phyloP scores from a whole-genome alignment of 2,329 filamentous ascomycete genomes.

The Beauveria sp. region DNA sequence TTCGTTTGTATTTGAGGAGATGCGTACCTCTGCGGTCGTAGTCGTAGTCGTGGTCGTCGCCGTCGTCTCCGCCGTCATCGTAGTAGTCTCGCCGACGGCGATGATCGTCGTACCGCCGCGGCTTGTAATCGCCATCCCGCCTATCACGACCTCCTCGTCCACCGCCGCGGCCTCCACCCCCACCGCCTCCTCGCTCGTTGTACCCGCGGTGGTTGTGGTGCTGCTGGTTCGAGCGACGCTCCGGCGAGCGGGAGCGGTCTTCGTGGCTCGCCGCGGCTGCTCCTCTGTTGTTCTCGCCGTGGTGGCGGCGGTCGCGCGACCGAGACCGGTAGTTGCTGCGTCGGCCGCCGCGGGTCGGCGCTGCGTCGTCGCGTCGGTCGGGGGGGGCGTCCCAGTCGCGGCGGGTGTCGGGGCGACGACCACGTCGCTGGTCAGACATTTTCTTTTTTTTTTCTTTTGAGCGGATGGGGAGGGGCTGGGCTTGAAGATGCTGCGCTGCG shows the following conservation, averaged over 20 bases:
- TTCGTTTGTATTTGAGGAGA: background rate
- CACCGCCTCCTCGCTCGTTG: conserved; percentile 20
- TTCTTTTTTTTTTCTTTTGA: background rate
- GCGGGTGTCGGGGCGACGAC: conserved; percentile 28
- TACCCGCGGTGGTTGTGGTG: conserved; percentile 32
- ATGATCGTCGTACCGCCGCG: conserved; percentile 21
- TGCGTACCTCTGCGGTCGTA: conserved; percentile 16
- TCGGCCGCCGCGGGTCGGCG: conserved; percentile 20
- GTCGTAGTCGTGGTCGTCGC: conserved; percentile 22
- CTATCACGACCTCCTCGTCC: conserved; percentile 21
- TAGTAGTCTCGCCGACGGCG: conserved; percentile 18
- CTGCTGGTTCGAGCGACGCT: conserved; percentile 23
- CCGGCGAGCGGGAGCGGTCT: conserved; percentile 31
- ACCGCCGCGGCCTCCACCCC: conserved; percentile 10
- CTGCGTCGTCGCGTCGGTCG: conserved; percentile 30
- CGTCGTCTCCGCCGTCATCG: conserved; percentile 20
- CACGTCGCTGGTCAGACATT: conserved; percentile 28
- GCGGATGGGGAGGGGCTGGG: too few species aligned
- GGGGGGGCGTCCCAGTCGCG: conserved; percentile 54
- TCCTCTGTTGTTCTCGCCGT: conserved; percentile 8
- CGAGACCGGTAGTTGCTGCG: conserved; percentile 26
- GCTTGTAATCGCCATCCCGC: conserved; percentile 27
- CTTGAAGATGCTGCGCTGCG: too few species aligned
- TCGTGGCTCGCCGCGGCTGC: conserved; percentile 20
- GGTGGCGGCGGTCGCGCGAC: conserved; percentile 24